Evolutionary conservation across 2,329 filamentous ascomycete species (phyloP).

Genomic region (Aspergillus flavus): DNA sequence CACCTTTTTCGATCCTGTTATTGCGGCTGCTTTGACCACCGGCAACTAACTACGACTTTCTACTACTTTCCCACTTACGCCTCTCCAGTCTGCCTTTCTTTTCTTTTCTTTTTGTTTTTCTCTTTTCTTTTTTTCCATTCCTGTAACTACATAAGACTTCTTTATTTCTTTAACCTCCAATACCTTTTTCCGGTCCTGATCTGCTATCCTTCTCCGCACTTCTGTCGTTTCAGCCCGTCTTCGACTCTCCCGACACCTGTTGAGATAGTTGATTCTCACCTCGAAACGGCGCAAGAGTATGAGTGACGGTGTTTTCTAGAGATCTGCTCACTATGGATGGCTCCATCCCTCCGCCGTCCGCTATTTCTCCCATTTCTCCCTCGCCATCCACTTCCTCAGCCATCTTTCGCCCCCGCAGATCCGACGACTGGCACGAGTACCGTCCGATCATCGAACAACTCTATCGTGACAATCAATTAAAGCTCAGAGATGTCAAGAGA

Average conservation of each 20-base stretch:
- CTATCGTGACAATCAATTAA: conserved; percentile 39
- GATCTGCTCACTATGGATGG: conserved; percentile 27
- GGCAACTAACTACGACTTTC: background rate
- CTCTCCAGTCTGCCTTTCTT: conserved; percentile 2
- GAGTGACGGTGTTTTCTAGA: conserved; percentile 16
- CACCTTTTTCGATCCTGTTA: conserved; percentile 2
- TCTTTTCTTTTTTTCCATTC: background rate
- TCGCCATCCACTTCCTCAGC: conserved; percentile 21
- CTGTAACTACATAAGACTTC: background rate
- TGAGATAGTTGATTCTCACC: conserved; percentile 12
- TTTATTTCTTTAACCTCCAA: background rate
- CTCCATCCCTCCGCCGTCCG: conserved; percentile 26
- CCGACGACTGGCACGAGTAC: conserved; percentile 41
- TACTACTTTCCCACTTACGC: background rate
- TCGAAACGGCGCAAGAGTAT: conserved; percentile 22
- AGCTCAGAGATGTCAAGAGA: conserved; percentile 39
- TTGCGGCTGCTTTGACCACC: conserved; percentile 5
- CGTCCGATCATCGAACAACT: conserved; percentile 39
- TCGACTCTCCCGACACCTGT: conserved; percentile 13
- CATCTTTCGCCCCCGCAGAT: conserved; percentile 38
- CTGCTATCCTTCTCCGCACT: background rate
- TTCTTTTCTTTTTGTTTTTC: background rate
- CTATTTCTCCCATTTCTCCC: conserved; percentile 21
- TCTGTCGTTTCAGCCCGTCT: background rate
- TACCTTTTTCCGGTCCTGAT: background rate